Evolutionary conservation across 2,329 filamentous ascomycete species (phyloP).

Genomic region (Arthrinium puccinioides): DNA sequence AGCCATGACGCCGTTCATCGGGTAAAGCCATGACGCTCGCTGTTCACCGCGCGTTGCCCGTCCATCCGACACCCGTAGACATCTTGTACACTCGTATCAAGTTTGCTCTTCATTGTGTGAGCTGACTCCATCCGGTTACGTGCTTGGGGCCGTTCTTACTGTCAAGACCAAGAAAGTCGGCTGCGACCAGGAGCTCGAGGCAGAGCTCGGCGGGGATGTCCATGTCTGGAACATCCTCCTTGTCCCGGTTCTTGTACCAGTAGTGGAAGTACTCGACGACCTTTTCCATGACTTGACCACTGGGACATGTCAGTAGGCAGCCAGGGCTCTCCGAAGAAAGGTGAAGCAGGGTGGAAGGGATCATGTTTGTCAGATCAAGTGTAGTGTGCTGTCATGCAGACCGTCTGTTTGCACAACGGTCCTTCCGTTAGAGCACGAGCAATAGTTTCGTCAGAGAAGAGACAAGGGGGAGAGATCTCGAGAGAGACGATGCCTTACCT

Average conservation of each 20-base stretch:
- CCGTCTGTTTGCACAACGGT: conserved; percentile 30
- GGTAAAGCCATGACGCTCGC: no score
- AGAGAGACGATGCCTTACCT: conserved; percentile 45
- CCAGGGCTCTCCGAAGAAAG: conserved; percentile 3
- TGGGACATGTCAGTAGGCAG: conserved; percentile 26
- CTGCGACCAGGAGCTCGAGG: conserved; percentile 69
- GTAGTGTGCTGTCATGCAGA: conserved; percentile 49
- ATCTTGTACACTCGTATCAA: conserved; percentile 3
- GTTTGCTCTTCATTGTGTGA: conserved; percentile 10
- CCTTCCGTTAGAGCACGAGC: conserved; percentile 40
- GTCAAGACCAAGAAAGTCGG: conserved; percentile 69
- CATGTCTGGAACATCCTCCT: conserved; percentile 70
- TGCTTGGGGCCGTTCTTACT: conserved; percentile 28
- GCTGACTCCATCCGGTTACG: neutral
- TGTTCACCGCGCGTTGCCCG: no score
- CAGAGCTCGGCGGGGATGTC: conserved; percentile 74
- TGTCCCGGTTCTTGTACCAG: conserved; percentile 65
- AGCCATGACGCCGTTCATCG: no score
- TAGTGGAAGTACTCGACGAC: conserved; percentile 81
- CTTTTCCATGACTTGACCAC: conserved; percentile 69
- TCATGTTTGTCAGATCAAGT: conserved; percentile 53
- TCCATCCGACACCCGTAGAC: no score
- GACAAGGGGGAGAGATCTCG: conserved; percentile 2
- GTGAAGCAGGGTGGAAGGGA: conserved; percentile 7
- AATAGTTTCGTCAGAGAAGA: conserved; percentile 30